A percentile compares a stretch with the other conserved stretches of the same genome.
Evolutionary conservation across 1,284 basidiomycete genomes (phyloP).

Genomic region (Leccinum insolens): DNA sequence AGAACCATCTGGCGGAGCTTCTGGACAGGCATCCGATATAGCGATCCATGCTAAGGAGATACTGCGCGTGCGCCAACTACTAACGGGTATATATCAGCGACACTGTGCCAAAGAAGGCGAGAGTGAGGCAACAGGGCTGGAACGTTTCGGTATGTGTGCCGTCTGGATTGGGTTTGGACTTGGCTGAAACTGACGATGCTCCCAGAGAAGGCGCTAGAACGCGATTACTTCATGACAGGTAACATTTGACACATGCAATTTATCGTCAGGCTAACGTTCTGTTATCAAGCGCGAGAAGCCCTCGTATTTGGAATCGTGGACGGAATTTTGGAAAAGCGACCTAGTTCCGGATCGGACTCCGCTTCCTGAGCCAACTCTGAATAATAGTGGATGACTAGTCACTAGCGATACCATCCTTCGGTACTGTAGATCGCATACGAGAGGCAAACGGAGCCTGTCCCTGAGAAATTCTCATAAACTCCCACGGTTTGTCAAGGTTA

Average conservation of each 20-base stretch:
- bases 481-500: constrained; percentile 21
- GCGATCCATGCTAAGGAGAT: constrained; percentile 95
- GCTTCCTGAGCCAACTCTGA: constrained; percentile 22
- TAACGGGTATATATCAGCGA: constrained; percentile 84
- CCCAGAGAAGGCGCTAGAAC: constrained; percentile 83
- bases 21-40: constrained; percentile 92
- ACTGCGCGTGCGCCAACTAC: constrained; percentile 76
- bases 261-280: constrained; percentile 23
- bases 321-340: constrained; percentile 79
- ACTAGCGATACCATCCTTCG: constrained; percentile 7
- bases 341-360: constrained; percentile 42
- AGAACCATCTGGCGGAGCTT: constrained; percentile 95
- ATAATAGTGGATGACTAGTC: constrained; percentile 8
- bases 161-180: constrained; percentile 12
- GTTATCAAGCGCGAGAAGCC: constrained; percentile 73
- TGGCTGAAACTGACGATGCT: constrained; percentile 24
- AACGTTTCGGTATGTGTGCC: constrained; percentile 72
- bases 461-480: constrained; percentile 23
- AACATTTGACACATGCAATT: constrained; percentile 30
- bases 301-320: constrained; percentile 91
- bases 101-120: constrained; percentile 76
- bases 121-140: constrained; percentile 59
- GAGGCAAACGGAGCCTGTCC: constrained; percentile 11
- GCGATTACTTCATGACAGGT: constrained; percentile 95
- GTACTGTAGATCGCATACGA: constrained; percentile 5